phyloP scores from a whole-genome alignment of 2,329 filamentous ascomycete species.

The Trichoderma sp. region DNA sequence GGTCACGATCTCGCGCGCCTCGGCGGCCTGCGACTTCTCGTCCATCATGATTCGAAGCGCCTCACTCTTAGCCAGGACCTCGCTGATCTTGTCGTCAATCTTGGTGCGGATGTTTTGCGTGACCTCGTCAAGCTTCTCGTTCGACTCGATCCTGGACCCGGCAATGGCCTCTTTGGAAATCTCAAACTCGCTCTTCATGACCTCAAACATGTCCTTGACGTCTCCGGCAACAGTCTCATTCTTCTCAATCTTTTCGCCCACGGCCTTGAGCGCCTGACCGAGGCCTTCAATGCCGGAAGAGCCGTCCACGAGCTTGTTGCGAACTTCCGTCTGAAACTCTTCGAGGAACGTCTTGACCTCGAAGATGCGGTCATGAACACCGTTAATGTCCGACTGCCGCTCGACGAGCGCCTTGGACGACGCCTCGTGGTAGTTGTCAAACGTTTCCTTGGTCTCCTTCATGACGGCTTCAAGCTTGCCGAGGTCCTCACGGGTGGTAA shows the following conservation, averaged over 20 bases:
- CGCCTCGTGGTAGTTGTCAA: constrained; percentile 68
- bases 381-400: constrained; percentile 79
- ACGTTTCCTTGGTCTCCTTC: constrained; percentile 69
- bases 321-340: constrained; percentile 75
- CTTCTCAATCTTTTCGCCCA: constrained; percentile 64
- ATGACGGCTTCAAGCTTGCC: constrained; percentile 64
- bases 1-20: constrained; percentile 72
- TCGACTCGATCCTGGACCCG: constrained; percentile 77
- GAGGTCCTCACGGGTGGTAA: constrained; percentile 78
- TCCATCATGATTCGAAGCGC: constrained; percentile 76
- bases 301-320: constrained; percentile 75
- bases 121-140: constrained; percentile 70
- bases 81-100: constrained; percentile 68
- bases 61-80: constrained; percentile 85
- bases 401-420: constrained; percentile 81
- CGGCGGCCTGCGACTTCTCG: constrained; percentile 70
- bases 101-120: constrained; percentile 57
- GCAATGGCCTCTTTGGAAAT: constrained; percentile 79
- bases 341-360: constrained; percentile 78
- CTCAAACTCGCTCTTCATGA: constrained; percentile 84
- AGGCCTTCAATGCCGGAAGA: constrained; percentile 72
- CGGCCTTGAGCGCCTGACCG: constrained; percentile 67
- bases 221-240: constrained; percentile 62
- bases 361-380: constrained; percentile 73
- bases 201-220: constrained; percentile 71